Conservation (phyloP, 768 basidiomycete species). For the Lyophyllum atratum region DNA sequence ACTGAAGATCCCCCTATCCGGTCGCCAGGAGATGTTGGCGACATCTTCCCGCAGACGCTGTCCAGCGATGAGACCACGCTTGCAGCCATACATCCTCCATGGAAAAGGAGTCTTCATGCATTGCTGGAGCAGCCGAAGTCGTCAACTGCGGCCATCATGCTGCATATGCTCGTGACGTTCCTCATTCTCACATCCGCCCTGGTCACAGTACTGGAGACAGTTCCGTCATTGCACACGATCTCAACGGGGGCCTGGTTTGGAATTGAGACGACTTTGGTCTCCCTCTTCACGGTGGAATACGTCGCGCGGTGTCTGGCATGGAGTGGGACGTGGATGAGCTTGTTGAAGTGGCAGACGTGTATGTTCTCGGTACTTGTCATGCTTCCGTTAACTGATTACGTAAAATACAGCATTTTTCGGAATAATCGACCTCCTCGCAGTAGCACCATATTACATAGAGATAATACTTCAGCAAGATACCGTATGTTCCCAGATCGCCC, state of each 20-base stretch:
- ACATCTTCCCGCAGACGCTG: slow-evolving; percentile 37
- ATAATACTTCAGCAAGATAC: slow-evolving; percentile 84
- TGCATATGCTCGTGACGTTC: slow-evolving; percentile 70
- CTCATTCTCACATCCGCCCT: slow-evolving; percentile 76
- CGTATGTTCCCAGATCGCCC: slow-evolving; percentile 40
- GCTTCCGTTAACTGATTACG: slow-evolving; percentile 23
- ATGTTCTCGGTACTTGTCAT: slow-evolving; percentile 16
- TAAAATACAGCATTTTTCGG: slow-evolving; percentile 68
- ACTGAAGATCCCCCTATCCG: slow-evolving; percentile 39
- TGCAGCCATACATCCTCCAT: slow-evolving; percentile 43
- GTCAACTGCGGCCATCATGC: slow-evolving; percentile 71
- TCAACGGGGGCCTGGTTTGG: slow-evolving; percentile 82
- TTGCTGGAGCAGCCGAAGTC: slow-evolving; percentile 83
- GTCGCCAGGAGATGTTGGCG: slow-evolving; percentile 36
- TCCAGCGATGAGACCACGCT: slow-evolving; percentile 37
- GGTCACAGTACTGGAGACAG: slow-evolving; percentile 79
- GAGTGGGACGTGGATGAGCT: slow-evolving; percentile 63
- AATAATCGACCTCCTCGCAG: slow-evolving; percentile 82
- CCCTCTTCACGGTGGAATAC: slow-evolving; percentile 87
- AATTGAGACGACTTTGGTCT: slow-evolving; percentile 80
- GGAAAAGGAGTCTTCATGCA: slow-evolving; percentile 67
- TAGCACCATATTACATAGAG: slow-evolving; percentile 89
- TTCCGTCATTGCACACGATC: slow-evolving; percentile 72
- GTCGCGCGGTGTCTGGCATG: slow-evolving; percentile 71
- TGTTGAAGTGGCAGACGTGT: slow-evolving; percentile 74